Percentiles rank a stretch among this genome's conserved stretches.
These are phyloP conservation scores for Mucor plumbeus DNA, from an alignment of 371 early-diverging fungal species.

Conservation along the genomic window DNA sequence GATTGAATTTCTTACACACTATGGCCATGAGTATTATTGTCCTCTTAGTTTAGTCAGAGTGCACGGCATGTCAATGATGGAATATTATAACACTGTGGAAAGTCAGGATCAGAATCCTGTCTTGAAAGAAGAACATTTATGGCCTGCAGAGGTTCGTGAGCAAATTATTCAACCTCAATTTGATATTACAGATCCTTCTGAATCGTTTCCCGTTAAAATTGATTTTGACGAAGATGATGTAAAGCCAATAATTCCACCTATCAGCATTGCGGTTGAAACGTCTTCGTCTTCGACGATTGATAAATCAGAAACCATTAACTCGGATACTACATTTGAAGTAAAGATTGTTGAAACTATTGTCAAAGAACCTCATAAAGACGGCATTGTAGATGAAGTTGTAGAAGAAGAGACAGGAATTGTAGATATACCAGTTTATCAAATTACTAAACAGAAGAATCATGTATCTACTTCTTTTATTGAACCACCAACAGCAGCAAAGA, in stretches of 20 bases:
- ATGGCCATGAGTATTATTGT: conserved; percentile 94
- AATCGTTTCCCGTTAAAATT: conserved; percentile 24
- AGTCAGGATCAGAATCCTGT: conserved; percentile 48
- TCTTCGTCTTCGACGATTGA: background rate
- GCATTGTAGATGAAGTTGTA: background rate
- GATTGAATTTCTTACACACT: conserved; percentile 88
- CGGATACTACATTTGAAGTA: background rate
- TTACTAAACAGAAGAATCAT: background rate
- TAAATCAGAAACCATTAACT: background rate
- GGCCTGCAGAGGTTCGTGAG: conserved; percentile 49
- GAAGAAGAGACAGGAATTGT: background rate
- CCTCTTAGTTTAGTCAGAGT: conserved; percentile 89
- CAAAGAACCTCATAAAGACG: background rate
- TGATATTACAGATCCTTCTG: conserved; percentile 32
- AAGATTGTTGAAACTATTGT: background rate
- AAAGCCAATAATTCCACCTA: conserved; percentile 20
- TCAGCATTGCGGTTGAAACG: background rate
- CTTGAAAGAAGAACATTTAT: conserved; percentile 36
- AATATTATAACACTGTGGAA: conserved; percentile 77
- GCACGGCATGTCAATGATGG: conserved; percentile 92
- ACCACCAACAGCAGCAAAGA: background rate
- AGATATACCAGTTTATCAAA: background rate
- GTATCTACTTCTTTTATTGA: background rate
- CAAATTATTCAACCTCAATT: conserved; percentile 43
- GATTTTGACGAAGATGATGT: conserved; percentile 20